These are phyloP conservation scores for Monilinia aucupariae DNA, from an alignment of 2,329 filamentous ascomycete genomes.

Conservation along the genomic window DNA sequence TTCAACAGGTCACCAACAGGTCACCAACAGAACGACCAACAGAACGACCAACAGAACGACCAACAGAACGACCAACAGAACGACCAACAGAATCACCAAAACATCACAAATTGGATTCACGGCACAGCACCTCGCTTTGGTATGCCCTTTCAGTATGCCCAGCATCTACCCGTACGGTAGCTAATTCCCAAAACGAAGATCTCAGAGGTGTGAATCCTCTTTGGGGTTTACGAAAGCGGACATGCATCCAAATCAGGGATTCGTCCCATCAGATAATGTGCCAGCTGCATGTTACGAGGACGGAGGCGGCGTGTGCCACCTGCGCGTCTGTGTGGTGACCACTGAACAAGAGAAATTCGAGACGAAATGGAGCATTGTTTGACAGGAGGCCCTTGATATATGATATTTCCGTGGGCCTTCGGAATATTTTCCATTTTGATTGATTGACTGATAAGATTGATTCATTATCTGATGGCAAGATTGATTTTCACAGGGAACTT, in stretches of 20 bases:
- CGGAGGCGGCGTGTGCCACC: constrained; percentile 5
- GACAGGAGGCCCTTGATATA: constrained; percentile 3
- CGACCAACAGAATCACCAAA: neutral
- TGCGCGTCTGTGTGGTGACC: neutral
- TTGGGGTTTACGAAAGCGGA: neutral
- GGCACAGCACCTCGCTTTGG: neutral
- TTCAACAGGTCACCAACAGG: no score
- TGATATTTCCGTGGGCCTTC: neutral
- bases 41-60: neutral
- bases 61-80: neutral
- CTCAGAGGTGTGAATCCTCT: neutral
- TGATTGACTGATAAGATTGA: neutral
- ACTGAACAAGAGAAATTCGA: constrained; percentile 2
- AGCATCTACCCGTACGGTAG: neutral
- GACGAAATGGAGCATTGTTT: constrained; percentile 1
- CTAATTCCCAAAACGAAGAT: neutral
- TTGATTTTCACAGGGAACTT: constrained; percentile 1
- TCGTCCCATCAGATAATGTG: neutral
- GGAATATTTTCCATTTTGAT: neutral
- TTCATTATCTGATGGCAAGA: constrained; percentile 6
- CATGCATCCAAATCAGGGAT: neutral
- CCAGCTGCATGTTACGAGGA: neutral
- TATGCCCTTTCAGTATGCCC: neutral
- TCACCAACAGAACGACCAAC: neutral
- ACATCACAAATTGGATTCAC: neutral